These are phyloP conservation scores for Huntiella omanensis DNA, from an alignment of 2,329 filamentous ascomycete species.

Conservation along the genomic window DNA sequence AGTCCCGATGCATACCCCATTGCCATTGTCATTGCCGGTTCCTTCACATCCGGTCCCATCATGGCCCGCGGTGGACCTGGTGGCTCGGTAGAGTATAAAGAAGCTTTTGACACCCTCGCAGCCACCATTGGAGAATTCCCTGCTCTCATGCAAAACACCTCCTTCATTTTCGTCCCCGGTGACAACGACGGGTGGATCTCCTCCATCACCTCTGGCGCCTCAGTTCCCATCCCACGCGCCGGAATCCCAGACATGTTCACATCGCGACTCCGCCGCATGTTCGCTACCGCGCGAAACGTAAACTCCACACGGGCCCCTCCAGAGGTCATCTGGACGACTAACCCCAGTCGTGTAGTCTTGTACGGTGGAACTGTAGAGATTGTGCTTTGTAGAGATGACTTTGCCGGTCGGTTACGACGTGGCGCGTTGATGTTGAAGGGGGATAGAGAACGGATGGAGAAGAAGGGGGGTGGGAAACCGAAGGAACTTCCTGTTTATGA, in stretches of 20 bases:
- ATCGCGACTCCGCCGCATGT: constrained; percentile 61
- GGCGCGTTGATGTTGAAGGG: constrained; percentile 52
- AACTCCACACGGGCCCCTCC: constrained; percentile 34
- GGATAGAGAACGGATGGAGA: constrained; percentile 19
- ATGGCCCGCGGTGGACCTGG: constrained; percentile 45
- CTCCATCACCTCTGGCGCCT: constrained; percentile 59
- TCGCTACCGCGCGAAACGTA: constrained; percentile 55
- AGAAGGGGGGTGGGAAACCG: constrained; percentile 16
- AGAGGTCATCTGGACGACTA: constrained; percentile 72
- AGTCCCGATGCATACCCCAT: constrained; percentile 49
- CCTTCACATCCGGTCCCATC: constrained; percentile 52
- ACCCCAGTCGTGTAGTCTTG: constrained; percentile 62
- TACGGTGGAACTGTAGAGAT: constrained; percentile 84
- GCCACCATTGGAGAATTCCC: constrained; percentile 70
- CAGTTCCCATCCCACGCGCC: constrained; percentile 49
- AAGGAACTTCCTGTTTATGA: constrained; percentile 12
- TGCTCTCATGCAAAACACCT: constrained; percentile 55
- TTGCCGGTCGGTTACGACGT: constrained; percentile 59
- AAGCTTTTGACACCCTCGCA: constrained; percentile 79
- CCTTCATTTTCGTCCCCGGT: constrained; percentile 83
- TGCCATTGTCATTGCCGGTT: constrained; percentile 67
- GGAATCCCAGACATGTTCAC: constrained; percentile 79
- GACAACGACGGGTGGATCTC: constrained; percentile 97
- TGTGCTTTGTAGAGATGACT: constrained; percentile 71
- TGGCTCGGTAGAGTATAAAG: constrained; percentile 90